Evolutionary conservation across 768 basidiomycete species (phyloP).

Genomic region (Calocybe cyanea): DNA sequence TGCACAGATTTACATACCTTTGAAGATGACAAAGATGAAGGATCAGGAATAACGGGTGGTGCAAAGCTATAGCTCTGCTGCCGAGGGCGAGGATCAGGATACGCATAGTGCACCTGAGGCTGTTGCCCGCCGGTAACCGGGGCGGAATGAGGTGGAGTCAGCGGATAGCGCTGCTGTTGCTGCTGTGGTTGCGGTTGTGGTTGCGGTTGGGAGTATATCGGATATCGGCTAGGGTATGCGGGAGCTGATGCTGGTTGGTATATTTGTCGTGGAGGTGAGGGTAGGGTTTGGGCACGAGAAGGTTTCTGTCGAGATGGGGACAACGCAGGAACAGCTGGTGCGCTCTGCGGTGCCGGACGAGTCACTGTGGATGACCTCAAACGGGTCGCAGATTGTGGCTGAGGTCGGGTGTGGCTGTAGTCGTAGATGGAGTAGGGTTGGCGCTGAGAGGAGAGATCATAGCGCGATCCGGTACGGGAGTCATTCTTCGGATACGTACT

Average conservation of each 20-base stretch:
- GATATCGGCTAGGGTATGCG: background rate
- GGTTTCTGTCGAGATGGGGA: background rate
- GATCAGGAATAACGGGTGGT: slow-evolving; percentile 1
- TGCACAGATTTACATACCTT: background rate
- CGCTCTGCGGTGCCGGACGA: background rate
- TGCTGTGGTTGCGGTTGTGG: background rate
- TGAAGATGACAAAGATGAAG: background rate
- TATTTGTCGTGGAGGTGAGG: slow-evolving; percentile 1
- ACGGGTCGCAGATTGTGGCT: background rate
- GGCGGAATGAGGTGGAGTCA: slow-evolving; percentile 8
- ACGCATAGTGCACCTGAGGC: slow-evolving; percentile 1
- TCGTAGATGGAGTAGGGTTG: slow-evolving; percentile 5
- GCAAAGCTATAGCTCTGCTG: background rate
- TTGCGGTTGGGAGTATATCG: background rate
- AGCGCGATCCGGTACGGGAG: background rate
- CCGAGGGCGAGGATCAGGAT: background rate
- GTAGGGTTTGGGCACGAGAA: background rate
- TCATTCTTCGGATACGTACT: background rate
- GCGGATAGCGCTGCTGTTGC: background rate
- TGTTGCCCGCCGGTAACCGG: background rate
- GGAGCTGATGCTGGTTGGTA: background rate
- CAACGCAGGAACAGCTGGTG: background rate
- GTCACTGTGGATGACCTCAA: background rate
- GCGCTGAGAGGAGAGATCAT: background rate
- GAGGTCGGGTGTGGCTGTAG: background rate